Percentiles rank a stretch among this genome's conserved stretches.
These are phyloP conservation scores for Mortierella claussenii DNA, from an alignment of 192 early-diverging fungal species.

Conservation along the genomic window DNA sequence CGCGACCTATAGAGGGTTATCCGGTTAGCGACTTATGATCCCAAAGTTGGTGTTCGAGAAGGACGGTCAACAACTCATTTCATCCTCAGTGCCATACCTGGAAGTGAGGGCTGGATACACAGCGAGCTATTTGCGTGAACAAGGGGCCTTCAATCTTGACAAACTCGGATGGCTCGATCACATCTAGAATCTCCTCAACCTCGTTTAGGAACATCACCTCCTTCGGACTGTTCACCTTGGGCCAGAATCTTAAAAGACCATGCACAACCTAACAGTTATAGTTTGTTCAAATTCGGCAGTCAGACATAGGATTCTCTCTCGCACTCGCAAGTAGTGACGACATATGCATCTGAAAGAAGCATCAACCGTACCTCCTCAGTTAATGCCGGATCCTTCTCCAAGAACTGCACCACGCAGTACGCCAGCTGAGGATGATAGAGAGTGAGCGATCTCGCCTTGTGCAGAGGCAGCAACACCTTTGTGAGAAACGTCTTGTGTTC, in stretches of 20 bases:
- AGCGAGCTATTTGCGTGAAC: slow-evolving; percentile 92
- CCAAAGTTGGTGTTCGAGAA: not conserved
- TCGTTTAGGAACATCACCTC: slow-evolving; percentile 99
- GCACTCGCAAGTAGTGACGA: not conserved
- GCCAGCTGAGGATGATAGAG: slow-evolving; percentile 97
- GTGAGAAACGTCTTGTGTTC: slow-evolving; percentile 98
- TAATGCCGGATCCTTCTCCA: slow-evolving; percentile 96
- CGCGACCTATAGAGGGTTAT: slow-evolving; percentile 88
- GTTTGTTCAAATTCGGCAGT: no score
- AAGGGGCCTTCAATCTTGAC: slow-evolving; percentile 88
- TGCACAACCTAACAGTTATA: slow-evolving; percentile 73
- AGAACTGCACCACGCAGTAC: slow-evolving; percentile 98
- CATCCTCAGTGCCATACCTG: slow-evolving; percentile 69
- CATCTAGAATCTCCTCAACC: slow-evolving; percentile 96
- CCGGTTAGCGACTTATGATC: no score
- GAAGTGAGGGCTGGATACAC: slow-evolving; percentile 97
- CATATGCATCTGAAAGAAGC: slow-evolving; percentile 2
- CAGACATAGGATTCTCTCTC: no score
- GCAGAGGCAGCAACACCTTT: slow-evolving; percentile 93
- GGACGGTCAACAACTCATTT: not conserved
- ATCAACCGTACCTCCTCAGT: slow-evolving; percentile 77
- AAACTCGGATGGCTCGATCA: slow-evolving; percentile 94
- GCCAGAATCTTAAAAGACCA: slow-evolving; percentile 95
- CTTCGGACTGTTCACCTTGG: slow-evolving; percentile 99
- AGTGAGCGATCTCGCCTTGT: slow-evolving; percentile 94